A percentile compares a stretch with the other conserved stretches of the same genome.
These are phyloP conservation scores for Lasiodiplodia sp. DNA, from an alignment of 2,329 filamentous ascomycete species.

Conservation along the genomic window DNA sequence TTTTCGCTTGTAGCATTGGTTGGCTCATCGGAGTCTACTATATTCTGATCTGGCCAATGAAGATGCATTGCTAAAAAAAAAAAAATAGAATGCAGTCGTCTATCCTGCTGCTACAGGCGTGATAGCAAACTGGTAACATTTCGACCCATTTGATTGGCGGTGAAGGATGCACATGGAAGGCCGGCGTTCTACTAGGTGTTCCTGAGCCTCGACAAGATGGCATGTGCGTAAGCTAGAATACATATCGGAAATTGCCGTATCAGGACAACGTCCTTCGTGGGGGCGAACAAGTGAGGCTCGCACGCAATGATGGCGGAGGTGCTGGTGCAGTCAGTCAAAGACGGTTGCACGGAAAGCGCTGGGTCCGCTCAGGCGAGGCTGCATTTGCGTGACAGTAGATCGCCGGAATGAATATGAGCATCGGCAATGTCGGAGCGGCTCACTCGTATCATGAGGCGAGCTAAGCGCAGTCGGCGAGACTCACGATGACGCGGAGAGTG, in stretches of 20 bases:
- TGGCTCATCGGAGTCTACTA: not conserved
- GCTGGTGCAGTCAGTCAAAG: not conserved
- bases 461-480: not conserved
- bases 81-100: too few relatives aligned
- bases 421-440: slow-evolving; percentile 4
- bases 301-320: not conserved
- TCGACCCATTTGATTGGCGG: too few relatives aligned
- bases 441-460: slow-evolving; percentile 20
- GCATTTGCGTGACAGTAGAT: slow-evolving; percentile 5
- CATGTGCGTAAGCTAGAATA: not conserved
- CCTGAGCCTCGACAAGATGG: not conserved
- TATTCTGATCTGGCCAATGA: not conserved
- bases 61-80: not conserved
- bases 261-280: not conserved
- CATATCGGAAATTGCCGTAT: not conserved
- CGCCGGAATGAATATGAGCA: not conserved
- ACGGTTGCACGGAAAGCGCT: too few relatives aligned
- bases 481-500: slow-evolving; percentile 2
- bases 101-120: too few relatives aligned
- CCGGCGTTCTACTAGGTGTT: not conserved
- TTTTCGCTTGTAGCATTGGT: too few relatives aligned
- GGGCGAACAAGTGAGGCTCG: not conserved
- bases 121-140: too few relatives aligned
- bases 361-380: too few relatives aligned
- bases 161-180: not conserved